Percentiles rank a stretch among this genome's conserved stretches.
These are phyloP conservation scores for Colletotrichum tropicicola DNA, from an alignment of 2,329 filamentous ascomycete species.

Conservation along the genomic window DNA sequence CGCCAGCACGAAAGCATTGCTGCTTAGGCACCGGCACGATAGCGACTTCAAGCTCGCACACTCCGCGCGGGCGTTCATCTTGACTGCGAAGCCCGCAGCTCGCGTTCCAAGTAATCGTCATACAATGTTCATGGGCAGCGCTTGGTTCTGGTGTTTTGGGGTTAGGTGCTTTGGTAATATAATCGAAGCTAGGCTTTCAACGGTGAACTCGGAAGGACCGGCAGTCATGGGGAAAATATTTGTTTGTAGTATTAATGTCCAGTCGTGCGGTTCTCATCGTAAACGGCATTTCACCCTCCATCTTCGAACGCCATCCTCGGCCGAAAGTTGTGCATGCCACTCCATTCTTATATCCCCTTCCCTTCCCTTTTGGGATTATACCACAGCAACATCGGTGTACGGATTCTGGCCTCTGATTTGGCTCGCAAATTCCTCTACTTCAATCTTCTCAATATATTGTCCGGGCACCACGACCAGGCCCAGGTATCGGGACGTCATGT, in stretches of 20 bases:
- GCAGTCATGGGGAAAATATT: not conserved
- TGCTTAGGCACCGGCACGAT: slow-evolving; percentile 43
- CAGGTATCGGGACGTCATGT: slow-evolving; percentile 87
- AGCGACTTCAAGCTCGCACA: not conserved
- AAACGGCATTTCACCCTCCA: no score
- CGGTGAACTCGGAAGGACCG: not conserved
- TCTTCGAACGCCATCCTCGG: not conserved
- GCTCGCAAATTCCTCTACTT: slow-evolving; percentile 80
- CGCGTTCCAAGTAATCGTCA: not conserved
- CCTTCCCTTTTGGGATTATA: not conserved
- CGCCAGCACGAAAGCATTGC: slow-evolving; percentile 62
- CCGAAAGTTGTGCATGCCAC: no score
- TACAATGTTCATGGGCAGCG: not conserved
- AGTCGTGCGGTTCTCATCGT: no score
- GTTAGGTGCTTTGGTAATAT: slow-evolving; percentile 12
- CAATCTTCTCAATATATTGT: slow-evolving; percentile 85
- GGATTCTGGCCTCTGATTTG: slow-evolving; percentile 47
- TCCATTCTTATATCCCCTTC: no score
- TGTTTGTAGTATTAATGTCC: no score
- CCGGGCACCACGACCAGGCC: slow-evolving; percentile 92
- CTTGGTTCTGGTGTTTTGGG: slow-evolving; percentile 18
- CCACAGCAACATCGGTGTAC: not conserved
- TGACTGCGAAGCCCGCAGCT: not conserved
- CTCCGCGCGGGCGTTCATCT: not conserved
- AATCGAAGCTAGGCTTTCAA: slow-evolving; percentile 11